Evolutionary conservation across 139 green algal species (phyloP).

Genomic region (Mychonastes homosphaera): DNA sequence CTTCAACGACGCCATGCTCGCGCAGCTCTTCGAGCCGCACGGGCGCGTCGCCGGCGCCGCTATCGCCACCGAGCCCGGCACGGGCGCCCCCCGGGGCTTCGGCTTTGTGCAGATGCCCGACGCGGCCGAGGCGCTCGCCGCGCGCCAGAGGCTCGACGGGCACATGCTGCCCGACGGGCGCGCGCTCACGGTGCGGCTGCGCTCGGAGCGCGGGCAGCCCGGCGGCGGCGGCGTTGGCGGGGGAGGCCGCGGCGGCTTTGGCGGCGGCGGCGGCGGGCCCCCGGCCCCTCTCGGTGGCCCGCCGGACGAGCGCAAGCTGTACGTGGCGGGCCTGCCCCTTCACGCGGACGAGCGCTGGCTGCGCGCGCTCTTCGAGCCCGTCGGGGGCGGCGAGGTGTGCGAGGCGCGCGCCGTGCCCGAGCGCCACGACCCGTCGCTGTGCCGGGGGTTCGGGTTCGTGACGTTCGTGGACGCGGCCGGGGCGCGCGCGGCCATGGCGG

Average conservation of each 20-base stretch:
- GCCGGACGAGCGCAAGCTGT: constrained; percentile 40
- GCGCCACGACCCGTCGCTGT: constrained; percentile 24
- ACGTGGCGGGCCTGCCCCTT: constrained; percentile 31
- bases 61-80: constrained; percentile 34
- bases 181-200: constrained; percentile 35
- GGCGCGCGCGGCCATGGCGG: constrained; percentile 33
- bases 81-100: constrained; percentile 49
- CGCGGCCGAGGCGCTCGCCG: constrained; percentile 33
- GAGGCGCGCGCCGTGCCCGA: too few relatives aligned
- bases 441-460: constrained; percentile 52
- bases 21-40: constrained; percentile 58
- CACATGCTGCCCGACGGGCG: constrained; percentile 31
- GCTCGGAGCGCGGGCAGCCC: constrained; percentile 17
- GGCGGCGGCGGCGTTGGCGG: not conserved
- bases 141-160: constrained; percentile 29
- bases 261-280: not conserved
- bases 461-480: constrained; percentile 29
- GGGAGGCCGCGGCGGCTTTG: constrained; percentile 3
- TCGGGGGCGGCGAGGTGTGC: not conserved
- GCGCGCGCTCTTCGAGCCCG: constrained; percentile 12
- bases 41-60: constrained; percentile 38
- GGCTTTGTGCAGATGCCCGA: constrained; percentile 83
- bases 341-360: constrained; percentile 15
- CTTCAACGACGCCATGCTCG: constrained; percentile 46
- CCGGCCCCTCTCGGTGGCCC: not conserved